These are phyloP conservation scores for Vaucheria bursata DNA, from an alignment of 352 stramenopile genomes.

Conservation along the genomic window DNA sequence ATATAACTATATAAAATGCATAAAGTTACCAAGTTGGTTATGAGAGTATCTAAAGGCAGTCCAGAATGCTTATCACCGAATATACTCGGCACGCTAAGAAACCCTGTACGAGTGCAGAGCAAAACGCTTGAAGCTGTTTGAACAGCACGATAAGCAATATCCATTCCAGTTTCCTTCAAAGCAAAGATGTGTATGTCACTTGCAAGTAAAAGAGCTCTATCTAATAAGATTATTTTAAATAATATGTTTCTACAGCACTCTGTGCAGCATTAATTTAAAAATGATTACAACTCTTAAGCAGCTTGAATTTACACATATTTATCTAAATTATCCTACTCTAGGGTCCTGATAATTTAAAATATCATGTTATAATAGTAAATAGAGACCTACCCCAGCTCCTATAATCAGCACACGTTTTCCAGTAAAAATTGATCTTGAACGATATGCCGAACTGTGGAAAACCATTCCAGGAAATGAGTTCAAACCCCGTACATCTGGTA, in stretches of 20 bases:
- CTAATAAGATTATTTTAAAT: too few relatives aligned
- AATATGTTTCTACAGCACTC: too few relatives aligned
- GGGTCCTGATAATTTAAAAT: too few relatives aligned
- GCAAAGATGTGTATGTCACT: too few relatives aligned
- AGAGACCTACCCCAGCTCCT: conserved; percentile 4
- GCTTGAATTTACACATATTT: too few relatives aligned
- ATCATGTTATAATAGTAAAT: too few relatives aligned
- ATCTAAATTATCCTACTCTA: too few relatives aligned
- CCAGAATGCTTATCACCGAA: conserved; percentile 4
- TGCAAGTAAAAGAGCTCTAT: too few relatives aligned
- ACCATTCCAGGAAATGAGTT: neutral
- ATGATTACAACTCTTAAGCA: too few relatives aligned
- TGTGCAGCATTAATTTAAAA: too few relatives aligned
- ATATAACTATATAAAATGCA: too few relatives aligned
- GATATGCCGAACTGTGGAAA: neutral
- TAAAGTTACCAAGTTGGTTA: conserved; percentile 1
- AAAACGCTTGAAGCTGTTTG: neutral
- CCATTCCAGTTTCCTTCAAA: neutral
- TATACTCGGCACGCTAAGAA: conserved; percentile 4
- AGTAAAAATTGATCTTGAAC: neutral
- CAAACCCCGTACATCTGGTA: neutral
- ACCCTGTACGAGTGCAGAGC: neutral
- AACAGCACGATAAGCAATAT: conserved; percentile 1
- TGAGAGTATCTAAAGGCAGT: conserved; percentile 1
- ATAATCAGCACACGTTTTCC: neutral